A percentile compares a stretch with the other conserved stretches of the same genome.
Conservation (phyloP, 2,329 filamentous ascomycete genomes). For the Dendrostoma leiphaemia region DNA sequence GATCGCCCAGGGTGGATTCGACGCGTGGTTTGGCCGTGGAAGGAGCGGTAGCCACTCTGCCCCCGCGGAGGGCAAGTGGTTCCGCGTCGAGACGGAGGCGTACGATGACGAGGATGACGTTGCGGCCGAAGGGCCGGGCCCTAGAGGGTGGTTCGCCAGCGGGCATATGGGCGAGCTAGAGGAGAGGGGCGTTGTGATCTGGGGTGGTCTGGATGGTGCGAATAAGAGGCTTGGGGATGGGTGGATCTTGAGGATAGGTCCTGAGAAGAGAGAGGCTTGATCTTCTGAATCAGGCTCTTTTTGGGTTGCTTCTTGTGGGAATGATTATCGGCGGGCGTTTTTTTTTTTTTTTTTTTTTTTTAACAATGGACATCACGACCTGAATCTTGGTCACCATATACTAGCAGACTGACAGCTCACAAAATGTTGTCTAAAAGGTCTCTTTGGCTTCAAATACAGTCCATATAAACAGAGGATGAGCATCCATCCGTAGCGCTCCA, state of each 20-base stretch:
- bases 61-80: constrained; percentile 60
- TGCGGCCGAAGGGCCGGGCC: constrained; percentile 43
- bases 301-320: neutral
- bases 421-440: neutral
- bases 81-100: constrained; percentile 42
- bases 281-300: neutral
- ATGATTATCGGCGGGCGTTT: neutral
- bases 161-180: constrained; percentile 58
- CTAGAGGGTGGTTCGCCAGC: constrained; percentile 58
- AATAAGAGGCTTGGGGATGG: constrained; percentile 57
- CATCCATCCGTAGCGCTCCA: constrained; percentile 2
- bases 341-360: neutral
- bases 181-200: constrained; percentile 57
- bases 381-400: neutral
- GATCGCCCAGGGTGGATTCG: constrained; percentile 52
- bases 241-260: constrained; percentile 60
- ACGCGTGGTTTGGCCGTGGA: constrained; percentile 28
- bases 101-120: constrained; percentile 51
- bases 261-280: constrained; percentile 18
- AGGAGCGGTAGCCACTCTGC: constrained; percentile 24
- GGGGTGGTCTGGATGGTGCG: constrained; percentile 55
- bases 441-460: constrained; percentile 5
- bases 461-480: constrained; percentile 19
- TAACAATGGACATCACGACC: neutral
- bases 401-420: neutral